phyloP scores from a whole-genome alignment of 108 stramenopile species.

The Skeletonema costatum region DNA sequence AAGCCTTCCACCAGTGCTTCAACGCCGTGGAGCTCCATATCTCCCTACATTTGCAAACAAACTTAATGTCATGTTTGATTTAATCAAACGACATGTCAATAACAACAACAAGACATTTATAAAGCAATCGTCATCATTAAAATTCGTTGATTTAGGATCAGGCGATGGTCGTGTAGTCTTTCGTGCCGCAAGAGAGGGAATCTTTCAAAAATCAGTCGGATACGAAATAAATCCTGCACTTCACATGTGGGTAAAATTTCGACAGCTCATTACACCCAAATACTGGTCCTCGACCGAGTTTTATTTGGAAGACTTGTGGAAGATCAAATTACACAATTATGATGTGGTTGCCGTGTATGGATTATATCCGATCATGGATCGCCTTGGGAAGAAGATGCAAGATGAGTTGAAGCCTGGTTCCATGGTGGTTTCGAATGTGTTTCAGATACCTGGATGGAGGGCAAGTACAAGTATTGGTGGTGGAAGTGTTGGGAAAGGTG shows the following conservation, averaged over 20 bases:
- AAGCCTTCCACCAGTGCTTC: slow-evolving; percentile 60
- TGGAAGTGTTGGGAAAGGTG: slow-evolving; percentile 7
- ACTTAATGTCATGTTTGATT: slow-evolving; percentile 51
- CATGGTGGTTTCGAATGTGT: slow-evolving; percentile 65
- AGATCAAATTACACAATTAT: slow-evolving; percentile 38
- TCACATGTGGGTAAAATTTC: slow-evolving; percentile 35
- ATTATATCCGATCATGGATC: slow-evolving; percentile 62
- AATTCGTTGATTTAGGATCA: slow-evolving; percentile 63
- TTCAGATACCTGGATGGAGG: slow-evolving; percentile 65
- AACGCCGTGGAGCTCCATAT: slow-evolving; percentile 62
- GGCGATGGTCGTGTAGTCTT: slow-evolving; percentile 72
- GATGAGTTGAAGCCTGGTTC: slow-evolving; percentile 55
- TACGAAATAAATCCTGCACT: slow-evolving; percentile 68
- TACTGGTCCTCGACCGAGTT: slow-evolving; percentile 59
- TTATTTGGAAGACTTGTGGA: slow-evolving; percentile 55
- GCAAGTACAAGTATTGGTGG: background rate
- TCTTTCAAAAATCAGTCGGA: slow-evolving; percentile 55
- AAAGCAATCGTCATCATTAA: background rate
- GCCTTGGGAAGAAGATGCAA: slow-evolving; percentile 56
- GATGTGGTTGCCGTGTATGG: slow-evolving; percentile 73
- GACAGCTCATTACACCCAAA: slow-evolving; percentile 43
- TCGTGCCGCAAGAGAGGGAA: slow-evolving; percentile 56
- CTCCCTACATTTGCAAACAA: slow-evolving; percentile 51
- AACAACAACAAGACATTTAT: background rate
- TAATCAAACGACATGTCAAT: slow-evolving; percentile 23